These are phyloP conservation scores for Fragosphaeria purpurea DNA, from an alignment of 2,329 filamentous ascomycete species.

Conservation along the genomic window DNA sequence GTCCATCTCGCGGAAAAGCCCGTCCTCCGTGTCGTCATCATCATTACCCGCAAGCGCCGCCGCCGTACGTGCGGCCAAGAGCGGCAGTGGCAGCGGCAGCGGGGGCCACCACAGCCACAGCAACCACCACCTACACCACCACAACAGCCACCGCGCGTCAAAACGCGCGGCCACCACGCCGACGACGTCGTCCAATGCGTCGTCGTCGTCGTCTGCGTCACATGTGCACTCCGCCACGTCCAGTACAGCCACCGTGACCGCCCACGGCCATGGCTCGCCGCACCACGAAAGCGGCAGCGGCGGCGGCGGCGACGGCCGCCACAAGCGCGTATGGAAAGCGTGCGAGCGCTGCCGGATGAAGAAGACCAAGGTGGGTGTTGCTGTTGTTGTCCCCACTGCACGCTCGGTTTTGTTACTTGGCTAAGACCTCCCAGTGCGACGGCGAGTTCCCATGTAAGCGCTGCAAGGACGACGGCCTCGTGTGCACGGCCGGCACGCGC, in stretches of 20 bases:
- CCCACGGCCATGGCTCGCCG: constrained; percentile 22
- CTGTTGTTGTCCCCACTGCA: neutral
- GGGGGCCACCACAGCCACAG: neutral
- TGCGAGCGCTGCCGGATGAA: constrained; percentile 59
- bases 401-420: constrained; percentile 5
- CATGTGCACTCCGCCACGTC: constrained; percentile 19
- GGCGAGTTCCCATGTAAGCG: constrained; percentile 57
- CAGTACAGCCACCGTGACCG: neutral
- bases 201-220: constrained; percentile 13
- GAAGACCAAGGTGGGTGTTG: constrained; percentile 51
- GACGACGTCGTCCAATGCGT: constrained; percentile 20
- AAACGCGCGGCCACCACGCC: constrained; percentile 33
- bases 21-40: constrained; percentile 28
- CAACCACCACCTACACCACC: constrained; percentile 9
- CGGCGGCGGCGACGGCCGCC: constrained; percentile 44
- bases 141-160: constrained; percentile 32
- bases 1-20: constrained; percentile 25
- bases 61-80: constrained; percentile 11
- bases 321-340: constrained; percentile 58
- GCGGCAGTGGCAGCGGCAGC: constrained; percentile 13
- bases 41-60: neutral
- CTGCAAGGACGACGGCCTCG: constrained; percentile 55
- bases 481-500: constrained; percentile 52
- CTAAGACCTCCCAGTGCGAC: constrained; percentile 39
- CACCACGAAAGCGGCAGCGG: constrained; percentile 35